phyloP scores from a whole-genome alignment of 108 stramenopile species.

The Seminavis robusta region DNA sequence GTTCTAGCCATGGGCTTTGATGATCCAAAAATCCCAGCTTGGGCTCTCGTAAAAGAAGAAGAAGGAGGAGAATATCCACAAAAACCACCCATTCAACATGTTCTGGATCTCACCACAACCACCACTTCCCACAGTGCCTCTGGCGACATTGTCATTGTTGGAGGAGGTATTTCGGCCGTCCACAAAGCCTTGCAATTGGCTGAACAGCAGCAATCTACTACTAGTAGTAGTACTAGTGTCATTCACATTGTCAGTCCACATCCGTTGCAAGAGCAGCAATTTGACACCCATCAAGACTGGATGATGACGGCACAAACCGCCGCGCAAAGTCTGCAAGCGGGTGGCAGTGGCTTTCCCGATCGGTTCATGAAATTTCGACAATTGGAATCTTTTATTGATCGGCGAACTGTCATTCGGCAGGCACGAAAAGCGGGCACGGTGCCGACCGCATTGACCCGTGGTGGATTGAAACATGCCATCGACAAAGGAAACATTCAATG shows the following conservation, averaged over 20 bases:
- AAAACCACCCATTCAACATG: too few species aligned
- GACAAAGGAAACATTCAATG: not conserved
- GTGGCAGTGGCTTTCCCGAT: constrained; percentile 4
- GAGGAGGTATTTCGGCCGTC: constrained; percentile 21
- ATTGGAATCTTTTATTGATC: not conserved
- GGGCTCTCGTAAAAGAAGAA: too few species aligned
- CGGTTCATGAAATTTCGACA: constrained; percentile 7
- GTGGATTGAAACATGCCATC: constrained; percentile 9
- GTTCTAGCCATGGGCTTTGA: constrained; percentile 17
- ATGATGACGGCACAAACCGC: constrained; percentile 8
- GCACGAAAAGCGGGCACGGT: constrained; percentile 6
- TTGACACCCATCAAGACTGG: constrained; percentile 29
- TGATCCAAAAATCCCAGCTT: too few species aligned
- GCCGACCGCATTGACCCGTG: not conserved
- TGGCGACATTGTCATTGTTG: constrained; percentile 9
- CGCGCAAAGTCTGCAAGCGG: not conserved
- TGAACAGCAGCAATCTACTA: not conserved
- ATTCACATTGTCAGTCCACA: constrained; percentile 18
- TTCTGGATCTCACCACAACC: too few species aligned
- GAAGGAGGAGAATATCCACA: too few species aligned
- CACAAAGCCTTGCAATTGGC: constrained; percentile 14
- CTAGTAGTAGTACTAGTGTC: not conserved
- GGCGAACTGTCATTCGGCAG: constrained; percentile 2
- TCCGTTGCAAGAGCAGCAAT: constrained; percentile 16
- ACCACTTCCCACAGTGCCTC: too few species aligned